Conservation (phyloP, 352 stramenopile genomes). For the Phytophthora sp. region DNA sequence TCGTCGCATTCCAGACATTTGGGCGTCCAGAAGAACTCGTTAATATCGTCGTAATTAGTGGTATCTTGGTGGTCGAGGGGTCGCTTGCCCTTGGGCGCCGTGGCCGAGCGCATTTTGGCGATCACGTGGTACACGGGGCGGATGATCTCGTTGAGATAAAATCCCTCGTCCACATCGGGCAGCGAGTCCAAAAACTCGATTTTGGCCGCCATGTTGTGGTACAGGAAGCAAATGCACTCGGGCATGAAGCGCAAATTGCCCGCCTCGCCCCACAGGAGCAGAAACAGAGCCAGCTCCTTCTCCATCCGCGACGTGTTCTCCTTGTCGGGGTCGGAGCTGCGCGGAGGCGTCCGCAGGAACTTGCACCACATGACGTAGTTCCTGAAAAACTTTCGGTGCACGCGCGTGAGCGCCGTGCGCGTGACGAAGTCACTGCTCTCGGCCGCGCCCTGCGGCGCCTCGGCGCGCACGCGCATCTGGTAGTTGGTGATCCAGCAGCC, state of each 20-base stretch:
- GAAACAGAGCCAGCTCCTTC: conserved; percentile 79
- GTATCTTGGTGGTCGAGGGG: conserved; percentile 81
- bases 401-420: conserved; percentile 53
- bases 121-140: conserved; percentile 83
- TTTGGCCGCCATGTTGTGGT: conserved; percentile 78
- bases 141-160: conserved; percentile 72
- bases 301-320: conserved; percentile 54
- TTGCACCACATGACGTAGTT: conserved; percentile 96
- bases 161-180: conserved; percentile 52
- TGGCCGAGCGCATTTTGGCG: conserved; percentile 70
- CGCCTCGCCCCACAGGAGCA: conserved; percentile 85
- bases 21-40: conserved; percentile 88
- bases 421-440: conserved; percentile 51
- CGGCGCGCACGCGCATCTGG: conserved; percentile 66
- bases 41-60: conserved; percentile 90
- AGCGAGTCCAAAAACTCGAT: conserved; percentile 65
- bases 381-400: conserved; percentile 88
- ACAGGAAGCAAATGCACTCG: conserved; percentile 90
- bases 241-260: conserved; percentile 90
- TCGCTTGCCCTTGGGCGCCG: conserved; percentile 42
- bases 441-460: conserved; percentile 36
- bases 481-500: conserved; percentile 88
- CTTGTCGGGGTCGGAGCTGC: conserved; percentile 61
- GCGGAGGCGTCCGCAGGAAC: conserved; percentile 89
- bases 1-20: conserved; percentile 77